These are phyloP conservation scores for Daldinia sp. DNA, from an alignment of 2,329 filamentous ascomycete genomes.

Conservation along the genomic window DNA sequence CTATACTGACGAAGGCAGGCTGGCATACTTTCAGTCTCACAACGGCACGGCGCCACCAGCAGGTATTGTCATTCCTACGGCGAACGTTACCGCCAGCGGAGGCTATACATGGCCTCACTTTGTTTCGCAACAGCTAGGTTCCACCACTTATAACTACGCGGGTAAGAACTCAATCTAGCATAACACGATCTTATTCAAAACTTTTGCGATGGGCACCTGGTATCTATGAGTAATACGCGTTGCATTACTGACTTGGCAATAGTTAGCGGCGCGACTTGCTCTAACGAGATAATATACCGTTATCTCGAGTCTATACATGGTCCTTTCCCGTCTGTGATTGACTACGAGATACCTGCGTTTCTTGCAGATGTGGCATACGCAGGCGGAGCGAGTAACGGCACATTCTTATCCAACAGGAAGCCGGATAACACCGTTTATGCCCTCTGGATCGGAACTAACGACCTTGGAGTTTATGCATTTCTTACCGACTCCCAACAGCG, in stretches of 20 bases:
- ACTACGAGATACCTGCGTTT: conserved; percentile 68
- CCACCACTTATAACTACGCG: conserved; percentile 72
- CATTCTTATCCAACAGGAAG: conserved; percentile 55
- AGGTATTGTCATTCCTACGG: conserved; percentile 58
- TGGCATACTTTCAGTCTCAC: conserved; percentile 68
- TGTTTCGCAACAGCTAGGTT: conserved; percentile 66
- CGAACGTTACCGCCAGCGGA: conserved; percentile 66
- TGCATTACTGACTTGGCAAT: background rate
- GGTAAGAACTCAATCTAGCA: conserved; percentile 35
- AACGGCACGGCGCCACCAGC: conserved; percentile 68
- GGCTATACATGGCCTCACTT: conserved; percentile 75
- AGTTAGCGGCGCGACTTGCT: conserved; percentile 76
- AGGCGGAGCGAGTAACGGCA: conserved; percentile 36
- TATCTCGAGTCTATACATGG: conserved; percentile 3
- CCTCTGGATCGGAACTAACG: conserved; percentile 85
- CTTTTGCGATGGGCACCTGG: background rate
- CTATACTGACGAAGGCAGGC: conserved; percentile 76
- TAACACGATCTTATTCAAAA: background rate
- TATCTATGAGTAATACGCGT: no score
- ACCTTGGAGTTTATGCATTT: conserved; percentile 72
- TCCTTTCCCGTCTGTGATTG: conserved; percentile 65
- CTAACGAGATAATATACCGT: conserved; percentile 54
- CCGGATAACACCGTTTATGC: conserved; percentile 73
- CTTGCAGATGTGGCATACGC: conserved; percentile 56
- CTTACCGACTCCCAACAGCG: conserved; percentile 69